phyloP scores from a whole-genome alignment of 2,329 filamentous ascomycete species.

The Emmonsiellopsis sp. region DNA sequence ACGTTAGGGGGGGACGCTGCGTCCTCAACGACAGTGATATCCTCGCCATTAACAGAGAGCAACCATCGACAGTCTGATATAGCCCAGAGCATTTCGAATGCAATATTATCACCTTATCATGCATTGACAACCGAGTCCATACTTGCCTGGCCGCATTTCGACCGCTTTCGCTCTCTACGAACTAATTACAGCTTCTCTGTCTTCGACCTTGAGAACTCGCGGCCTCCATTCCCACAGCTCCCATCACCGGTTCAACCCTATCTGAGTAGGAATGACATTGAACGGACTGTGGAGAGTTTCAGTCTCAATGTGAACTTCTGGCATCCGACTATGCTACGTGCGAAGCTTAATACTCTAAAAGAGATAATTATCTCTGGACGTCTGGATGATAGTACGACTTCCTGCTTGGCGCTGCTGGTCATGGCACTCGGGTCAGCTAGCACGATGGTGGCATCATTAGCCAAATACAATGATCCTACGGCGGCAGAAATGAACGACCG shows the following conservation, averaged over 20 bases:
- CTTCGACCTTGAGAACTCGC: constrained; percentile 39
- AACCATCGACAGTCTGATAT: constrained; percentile 14
- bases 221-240: constrained; percentile 24
- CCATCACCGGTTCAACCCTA: constrained; percentile 30
- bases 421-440: constrained; percentile 42
- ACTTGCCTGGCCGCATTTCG: constrained; percentile 43
- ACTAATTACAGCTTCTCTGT: constrained; percentile 35
- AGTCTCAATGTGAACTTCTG: constrained; percentile 43
- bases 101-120: constrained; percentile 42
- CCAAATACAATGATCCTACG: constrained; percentile 15
- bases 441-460: constrained; percentile 24
- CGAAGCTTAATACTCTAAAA: constrained; percentile 27
- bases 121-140: constrained; percentile 43
- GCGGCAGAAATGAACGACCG: constrained; percentile 22
- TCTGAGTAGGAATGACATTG: constrained; percentile 33
- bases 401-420: constrained; percentile 38
- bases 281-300: constrained; percentile 36
- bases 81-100: constrained; percentile 32
- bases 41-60: constrained; percentile 10
- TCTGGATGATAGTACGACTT: constrained; percentile 28
- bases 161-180: constrained; percentile 35
- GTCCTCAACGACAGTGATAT: constrained; percentile 1
- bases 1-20: neutral
- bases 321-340: constrained; percentile 42
- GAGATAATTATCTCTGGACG: constrained; percentile 24